These are phyloP conservation scores for Boehmeria nivea DNA, from an alignment of 306 rosid species.

Conservation along the genomic window DNA sequence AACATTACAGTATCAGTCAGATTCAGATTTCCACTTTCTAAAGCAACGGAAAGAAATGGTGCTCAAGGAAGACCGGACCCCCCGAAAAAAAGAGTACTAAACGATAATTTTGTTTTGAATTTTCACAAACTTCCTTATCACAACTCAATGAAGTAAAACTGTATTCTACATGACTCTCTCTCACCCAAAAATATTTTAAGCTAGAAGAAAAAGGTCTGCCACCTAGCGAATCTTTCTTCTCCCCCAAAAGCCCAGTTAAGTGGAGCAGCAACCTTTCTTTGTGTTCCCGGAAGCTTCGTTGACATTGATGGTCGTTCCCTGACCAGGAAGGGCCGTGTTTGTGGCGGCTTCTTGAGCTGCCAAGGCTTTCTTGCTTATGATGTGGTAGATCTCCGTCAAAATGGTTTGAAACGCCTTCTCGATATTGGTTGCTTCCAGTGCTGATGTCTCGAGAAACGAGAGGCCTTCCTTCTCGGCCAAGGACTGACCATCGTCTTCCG, in stretches of 20 bases:
- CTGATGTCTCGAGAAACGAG: constrained; percentile 97
- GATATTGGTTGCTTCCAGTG: constrained; percentile 82
- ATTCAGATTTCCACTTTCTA: constrained; percentile 28
- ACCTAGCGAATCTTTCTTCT: constrained; percentile 29
- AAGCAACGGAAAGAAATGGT: constrained; percentile 36
- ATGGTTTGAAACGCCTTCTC: constrained; percentile 98
- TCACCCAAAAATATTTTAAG: constrained; percentile 32
- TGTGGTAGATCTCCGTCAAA: constrained; percentile 86
- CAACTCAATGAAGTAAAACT: constrained; percentile 50
- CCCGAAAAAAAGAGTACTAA: constrained; percentile 37
- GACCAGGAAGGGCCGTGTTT: constrained; percentile 59
- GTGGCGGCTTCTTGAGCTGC: constrained; percentile 91
- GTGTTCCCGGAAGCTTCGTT: constrained; percentile 49
- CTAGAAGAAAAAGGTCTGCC: constrained; percentile 25
- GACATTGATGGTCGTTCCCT: constrained; percentile 94
- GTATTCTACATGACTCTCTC: constrained; percentile 64
- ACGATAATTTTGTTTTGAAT: constrained; percentile 31
- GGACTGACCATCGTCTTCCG: constrained; percentile 77
- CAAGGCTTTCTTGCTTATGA: constrained; percentile 94
- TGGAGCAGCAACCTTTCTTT: constrained; percentile 73
- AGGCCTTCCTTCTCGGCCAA: constrained; percentile 97
- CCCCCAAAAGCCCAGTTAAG: constrained; percentile 33
- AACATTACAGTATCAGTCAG: constrained; percentile 29
- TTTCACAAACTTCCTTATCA: constrained; percentile 48
- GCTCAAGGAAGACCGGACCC: constrained; percentile 32